These are phyloP conservation scores for Boletus pseudo-olivaceus DNA, from an alignment of 768 basidiomycete genomes.

Conservation along the genomic window DNA sequence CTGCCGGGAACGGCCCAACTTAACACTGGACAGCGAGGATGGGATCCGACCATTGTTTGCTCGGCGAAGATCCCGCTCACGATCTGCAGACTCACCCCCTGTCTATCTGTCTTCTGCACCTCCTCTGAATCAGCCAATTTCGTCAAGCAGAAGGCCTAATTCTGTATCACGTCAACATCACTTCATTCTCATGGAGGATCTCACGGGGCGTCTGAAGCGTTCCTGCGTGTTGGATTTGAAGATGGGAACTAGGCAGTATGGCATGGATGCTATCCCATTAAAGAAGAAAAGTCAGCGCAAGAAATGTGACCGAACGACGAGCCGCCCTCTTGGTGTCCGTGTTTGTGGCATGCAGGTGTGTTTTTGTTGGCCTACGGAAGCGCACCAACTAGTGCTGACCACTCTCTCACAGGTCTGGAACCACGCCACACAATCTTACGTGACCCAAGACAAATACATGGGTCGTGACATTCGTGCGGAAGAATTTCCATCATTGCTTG, in stretches of 20 bases:
- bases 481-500: slow-evolving; percentile 79
- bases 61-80: slow-evolving; percentile 43
- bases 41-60: slow-evolving; percentile 27
- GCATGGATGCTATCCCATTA: slow-evolving; percentile 83
- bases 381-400: slow-evolving; percentile 1
- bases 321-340: slow-evolving; percentile 82
- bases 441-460: slow-evolving; percentile 93
- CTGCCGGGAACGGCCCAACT: slow-evolving; percentile 14
- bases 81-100: slow-evolving; percentile 31
- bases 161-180: slow-evolving; percentile 85
- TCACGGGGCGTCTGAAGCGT: slow-evolving; percentile 86
- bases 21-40: slow-evolving; percentile 18
- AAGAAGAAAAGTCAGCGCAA: slow-evolving; percentile 99
- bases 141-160: slow-evolving; percentile 40
- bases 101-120: slow-evolving; percentile 27
- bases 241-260: slow-evolving; percentile 99
- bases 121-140: slow-evolving; percentile 27
- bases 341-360: slow-evolving; percentile 99
- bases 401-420: slow-evolving; percentile 79
- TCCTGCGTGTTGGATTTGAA: slow-evolving; percentile 98
- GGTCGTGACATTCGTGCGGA: slow-evolving; percentile 86
- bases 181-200: slow-evolving; percentile 98
- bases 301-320: slow-evolving; percentile 96
- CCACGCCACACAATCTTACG: slow-evolving; percentile 74
- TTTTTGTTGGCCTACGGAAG: slow-evolving; percentile 3